phyloP scores from a whole-genome alignment of 768 basidiomycete genomes.

The Leucocoprinus sp. region DNA sequence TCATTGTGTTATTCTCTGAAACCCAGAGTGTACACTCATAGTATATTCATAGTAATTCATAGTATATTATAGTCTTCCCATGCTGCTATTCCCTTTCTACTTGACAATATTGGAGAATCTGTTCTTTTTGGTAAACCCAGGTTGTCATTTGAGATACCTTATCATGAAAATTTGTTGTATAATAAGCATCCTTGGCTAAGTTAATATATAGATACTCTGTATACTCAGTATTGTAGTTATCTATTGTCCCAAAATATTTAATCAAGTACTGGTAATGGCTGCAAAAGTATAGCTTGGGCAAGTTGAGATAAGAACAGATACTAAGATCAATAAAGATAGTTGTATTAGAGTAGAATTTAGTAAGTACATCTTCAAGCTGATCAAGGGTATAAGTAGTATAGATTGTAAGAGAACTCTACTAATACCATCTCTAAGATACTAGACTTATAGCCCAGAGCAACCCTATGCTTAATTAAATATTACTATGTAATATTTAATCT shows the following conservation, averaged over 20 bases:
- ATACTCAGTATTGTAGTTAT: conserved; percentile 32
- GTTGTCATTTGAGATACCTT: conserved; percentile 29
- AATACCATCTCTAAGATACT: too few species aligned
- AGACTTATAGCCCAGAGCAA: too few species aligned
- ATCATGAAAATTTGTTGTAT: conserved; percentile 27
- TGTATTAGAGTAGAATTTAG: conserved; percentile 30
- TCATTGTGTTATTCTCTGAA: too few species aligned
- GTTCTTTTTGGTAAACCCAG: conserved; percentile 22
- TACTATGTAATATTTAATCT: too few species aligned
- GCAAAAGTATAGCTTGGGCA: conserved; percentile 35
- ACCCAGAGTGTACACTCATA: too few species aligned
- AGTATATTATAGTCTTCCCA: conserved; percentile 6
- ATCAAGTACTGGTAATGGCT: conserved; percentile 27
- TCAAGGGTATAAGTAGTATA: conserved; percentile 24
- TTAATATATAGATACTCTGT: conserved; percentile 35
- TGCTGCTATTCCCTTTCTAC: background rate
- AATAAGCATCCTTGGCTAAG: conserved; percentile 28
- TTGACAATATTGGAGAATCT: conserved; percentile 6
- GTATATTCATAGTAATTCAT: conserved; percentile 7
- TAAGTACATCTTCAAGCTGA: conserved; percentile 19
- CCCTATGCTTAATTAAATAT: too few species aligned
- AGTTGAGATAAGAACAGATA: conserved; percentile 27
- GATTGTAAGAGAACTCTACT: too few species aligned
- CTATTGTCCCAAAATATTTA: conserved; percentile 24
- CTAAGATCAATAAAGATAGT: conserved; percentile 26